Conservation (phyloP, 805 yeast genomes). For the Candida golubevii region DNA sequence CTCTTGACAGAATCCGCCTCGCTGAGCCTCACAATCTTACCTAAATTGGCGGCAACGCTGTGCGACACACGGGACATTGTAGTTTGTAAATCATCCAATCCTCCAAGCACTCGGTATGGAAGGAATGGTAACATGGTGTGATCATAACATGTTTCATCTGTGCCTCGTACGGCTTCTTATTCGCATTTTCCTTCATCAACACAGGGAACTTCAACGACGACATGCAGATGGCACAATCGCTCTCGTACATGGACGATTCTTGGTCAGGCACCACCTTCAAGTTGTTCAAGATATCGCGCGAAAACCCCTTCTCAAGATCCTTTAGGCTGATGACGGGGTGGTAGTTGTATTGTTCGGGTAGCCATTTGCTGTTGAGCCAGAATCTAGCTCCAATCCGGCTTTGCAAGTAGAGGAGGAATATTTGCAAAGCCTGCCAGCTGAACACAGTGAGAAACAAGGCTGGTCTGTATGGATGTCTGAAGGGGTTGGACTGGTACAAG, state of each 20-base stretch:
- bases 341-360: conserved; percentile 83
- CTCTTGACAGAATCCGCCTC: too few relatives aligned
- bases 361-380: conserved; percentile 67
- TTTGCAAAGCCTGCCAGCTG: conserved; percentile 59
- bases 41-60: conserved; percentile 70
- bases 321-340: conserved; percentile 60
- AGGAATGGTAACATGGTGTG: conserved; percentile 88
- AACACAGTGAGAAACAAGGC: conserved; percentile 43
- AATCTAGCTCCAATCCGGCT: conserved; percentile 73
- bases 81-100: conserved; percentile 90
- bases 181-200: conserved; percentile 3
- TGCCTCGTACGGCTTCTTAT: conserved; percentile 9
- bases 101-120: conserved; percentile 85
- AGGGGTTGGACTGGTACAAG: conserved; percentile 51
- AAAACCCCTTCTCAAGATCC: conserved; percentile 57
- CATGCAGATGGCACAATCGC: conserved; percentile 92
- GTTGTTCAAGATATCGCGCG: conserved; percentile 45
- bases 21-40: not conserved
- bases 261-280: conserved; percentile 26
- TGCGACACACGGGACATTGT: conserved; percentile 92
- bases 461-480: conserved; percentile 64
- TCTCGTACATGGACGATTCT: conserved; percentile 38
- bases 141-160: conserved; percentile 56
- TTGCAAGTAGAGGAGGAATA: conserved; percentile 57
- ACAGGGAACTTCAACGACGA: conserved; percentile 14